A percentile compares a stretch with the other conserved stretches of the same genome.
Conservation (phyloP, 495 filamentous ascomycete genomes). For the Penicillium antarcticum region DNA sequence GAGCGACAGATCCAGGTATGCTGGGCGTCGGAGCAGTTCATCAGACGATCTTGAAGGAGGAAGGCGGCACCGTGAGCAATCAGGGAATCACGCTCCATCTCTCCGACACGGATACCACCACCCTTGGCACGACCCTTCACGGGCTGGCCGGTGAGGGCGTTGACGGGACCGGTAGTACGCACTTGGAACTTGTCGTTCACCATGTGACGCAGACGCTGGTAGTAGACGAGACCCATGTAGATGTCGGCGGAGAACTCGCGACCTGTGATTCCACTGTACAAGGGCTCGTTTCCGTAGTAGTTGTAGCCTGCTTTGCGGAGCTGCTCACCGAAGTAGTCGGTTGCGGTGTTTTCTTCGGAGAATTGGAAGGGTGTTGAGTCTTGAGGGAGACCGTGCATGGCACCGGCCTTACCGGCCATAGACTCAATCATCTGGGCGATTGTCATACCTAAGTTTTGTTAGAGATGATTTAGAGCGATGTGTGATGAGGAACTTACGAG, state of each 20-base stretch:
- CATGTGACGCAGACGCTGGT: constrained; percentile 97
- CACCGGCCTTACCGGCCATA: constrained; percentile 89
- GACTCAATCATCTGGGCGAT: constrained; percentile 99
- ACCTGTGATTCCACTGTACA: constrained; percentile 95
- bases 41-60: constrained; percentile 87
- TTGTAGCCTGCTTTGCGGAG: constrained; percentile 93
- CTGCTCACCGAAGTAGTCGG: constrained; percentile 94
- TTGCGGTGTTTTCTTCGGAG: constrained; percentile 85
- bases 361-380: constrained; percentile 94
- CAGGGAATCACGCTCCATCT: constrained; percentile 96
- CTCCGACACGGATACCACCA: constrained; percentile 96
- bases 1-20: constrained; percentile 80
- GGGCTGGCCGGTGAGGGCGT: constrained; percentile 85
- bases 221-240: constrained; percentile 95
- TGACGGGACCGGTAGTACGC: constrained; percentile 88
- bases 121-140: constrained; percentile 95
- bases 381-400: constrained; percentile 90
- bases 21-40: constrained; percentile 94
- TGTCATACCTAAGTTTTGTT: constrained; percentile 65
- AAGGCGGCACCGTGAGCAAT: constrained; percentile 94
- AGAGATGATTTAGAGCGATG: neutral
- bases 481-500: constrained; percentile 51
- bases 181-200: constrained; percentile 99
- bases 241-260: constrained; percentile 93
- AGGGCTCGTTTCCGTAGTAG: constrained; percentile 96